Percentiles rank a stretch among this genome's conserved stretches.
phyloP scores from a whole-genome alignment of 2,329 filamentous ascomycete species.

The Fusarium begoniae region DNA sequence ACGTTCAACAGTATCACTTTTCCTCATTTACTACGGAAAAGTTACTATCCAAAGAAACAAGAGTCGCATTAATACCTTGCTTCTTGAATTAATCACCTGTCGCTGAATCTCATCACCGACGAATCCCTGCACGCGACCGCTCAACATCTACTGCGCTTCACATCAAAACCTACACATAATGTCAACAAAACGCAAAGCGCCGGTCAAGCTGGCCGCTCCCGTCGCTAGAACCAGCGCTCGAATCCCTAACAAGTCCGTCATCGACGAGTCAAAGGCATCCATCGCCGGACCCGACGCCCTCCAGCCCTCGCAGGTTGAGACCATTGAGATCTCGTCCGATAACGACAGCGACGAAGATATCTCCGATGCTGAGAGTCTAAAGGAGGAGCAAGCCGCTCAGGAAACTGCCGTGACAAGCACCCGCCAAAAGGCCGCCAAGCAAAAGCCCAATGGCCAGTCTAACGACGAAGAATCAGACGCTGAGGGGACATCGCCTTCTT shows the following conservation, averaged over 20 bases:
- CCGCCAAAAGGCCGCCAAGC: constrained; percentile 30
- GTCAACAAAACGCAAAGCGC: constrained; percentile 70
- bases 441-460: constrained; percentile 41
- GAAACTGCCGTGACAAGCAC: constrained; percentile 7
- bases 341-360: constrained; percentile 58
- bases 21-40: neutral
- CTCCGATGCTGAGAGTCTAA: constrained; percentile 56
- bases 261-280: constrained; percentile 67
- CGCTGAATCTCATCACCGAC: constrained; percentile 5
- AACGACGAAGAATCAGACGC: constrained; percentile 53
- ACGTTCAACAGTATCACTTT: constrained; percentile 29
- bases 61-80: no score
- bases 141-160: neutral
- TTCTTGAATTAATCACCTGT: neutral
- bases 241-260: constrained; percentile 56
- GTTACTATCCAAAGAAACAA: neutral
- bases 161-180: constrained; percentile 49
- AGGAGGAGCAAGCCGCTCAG: constrained; percentile 30
- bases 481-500: constrained; percentile 71
- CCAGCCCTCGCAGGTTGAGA: constrained; percentile 51
- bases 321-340: constrained; percentile 69
- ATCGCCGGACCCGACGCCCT: constrained; percentile 57
- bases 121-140: constrained; percentile 30
- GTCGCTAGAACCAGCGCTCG: constrained; percentile 64
- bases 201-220: constrained; percentile 65